Conservation (phyloP, 1,139 yeast species). For the Lodderomyces elongisporus region DNA sequence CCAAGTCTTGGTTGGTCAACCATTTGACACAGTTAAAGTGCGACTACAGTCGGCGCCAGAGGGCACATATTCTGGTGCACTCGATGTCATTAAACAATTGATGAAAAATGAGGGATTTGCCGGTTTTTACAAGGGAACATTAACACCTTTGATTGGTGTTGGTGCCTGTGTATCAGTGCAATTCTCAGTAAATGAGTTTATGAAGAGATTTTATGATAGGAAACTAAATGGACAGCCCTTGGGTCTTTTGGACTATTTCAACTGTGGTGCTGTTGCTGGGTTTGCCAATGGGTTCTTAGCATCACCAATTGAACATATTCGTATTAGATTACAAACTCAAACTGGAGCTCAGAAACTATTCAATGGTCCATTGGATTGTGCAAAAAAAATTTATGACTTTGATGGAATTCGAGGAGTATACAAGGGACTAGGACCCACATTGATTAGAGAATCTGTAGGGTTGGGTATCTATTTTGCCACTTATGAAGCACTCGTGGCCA, state of each 20-base stretch:
- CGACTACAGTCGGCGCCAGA: slow-evolving; percentile 81
- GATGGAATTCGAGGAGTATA: slow-evolving; percentile 61
- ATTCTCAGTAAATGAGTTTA: slow-evolving; percentile 82
- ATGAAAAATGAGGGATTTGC: slow-evolving; percentile 67
- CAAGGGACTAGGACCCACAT: slow-evolving; percentile 76
- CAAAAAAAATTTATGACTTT: slow-evolving; percentile 48
- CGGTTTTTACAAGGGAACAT: slow-evolving; percentile 87
- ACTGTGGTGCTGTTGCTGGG: slow-evolving; percentile 86
- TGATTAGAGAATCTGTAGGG: slow-evolving; percentile 79
- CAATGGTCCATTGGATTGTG: slow-evolving; percentile 78
- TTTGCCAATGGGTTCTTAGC: slow-evolving; percentile 83
- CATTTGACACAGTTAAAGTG: slow-evolving; percentile 91
- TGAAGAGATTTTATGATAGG: slow-evolving; percentile 69
- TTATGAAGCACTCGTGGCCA: slow-evolving; percentile 76
- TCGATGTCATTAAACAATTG: slow-evolving; percentile 69
- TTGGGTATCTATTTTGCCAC: slow-evolving; percentile 86
- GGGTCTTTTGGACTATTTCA: slow-evolving; percentile 57
- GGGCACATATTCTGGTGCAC: slow-evolving; percentile 68
- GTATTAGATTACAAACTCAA: slow-evolving; percentile 87
- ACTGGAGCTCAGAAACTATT: slow-evolving; percentile 45
- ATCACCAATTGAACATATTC: slow-evolving; percentile 87
- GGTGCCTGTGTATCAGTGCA: slow-evolving; percentile 89
- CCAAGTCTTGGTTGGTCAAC: slow-evolving; percentile 94
- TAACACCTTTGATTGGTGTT: slow-evolving; percentile 80
- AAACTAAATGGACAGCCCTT: slow-evolving; percentile 37